Base-by-base conservation (phyloP, 371 early-diverging fungal genomes). In the Dichotomocladium elegans region DNA sequence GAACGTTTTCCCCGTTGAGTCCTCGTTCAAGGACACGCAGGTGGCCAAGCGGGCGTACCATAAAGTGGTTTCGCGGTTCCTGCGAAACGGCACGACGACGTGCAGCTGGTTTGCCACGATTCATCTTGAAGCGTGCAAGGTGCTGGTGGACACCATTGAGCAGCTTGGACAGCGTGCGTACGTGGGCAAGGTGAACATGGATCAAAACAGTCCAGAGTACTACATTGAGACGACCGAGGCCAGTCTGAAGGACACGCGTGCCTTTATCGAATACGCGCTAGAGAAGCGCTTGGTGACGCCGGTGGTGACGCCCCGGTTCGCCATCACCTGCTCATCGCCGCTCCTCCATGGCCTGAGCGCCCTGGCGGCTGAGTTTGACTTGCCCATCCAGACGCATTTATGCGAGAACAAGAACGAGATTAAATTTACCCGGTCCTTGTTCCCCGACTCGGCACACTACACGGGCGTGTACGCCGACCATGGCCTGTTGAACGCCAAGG, bases 131-230 rank as follows among this genome's bases (percentile, higher is more conserved):
- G 80, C 89, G 3, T 81, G 81, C 57, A 75, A 87, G 51, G 57
- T 70, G 4, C 71, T 96, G 33, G 90, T 84, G 3, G 82, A 91
- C 24, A 70, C 84, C 11, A 80, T 92, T 27, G 69, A 73, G 12
- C 56, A 65, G 15, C 63, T 77, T 8, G 97, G 95, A 2, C 95
- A 96, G 66, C 89, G 97, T 41, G 95, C 90, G 14, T 90, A 79
- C 63, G 83, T 96, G 19, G 97, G 97, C 35, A 94, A 94, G 62
- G 95, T 95, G 54, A 91, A 90, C 79, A 95, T 95, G 97, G 94
- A 95, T 66, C 77, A 85, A 53, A 89, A 94, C 63, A 63, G 86
- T 1, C 94, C 95, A 6, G 83, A 85, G 22, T 78, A 70, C 56
- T 88, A 91, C 62, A 57, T 77, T 15, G 94, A 96, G 63, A 60